phyloP scores from a whole-genome alignment of 805 yeast genomes.

The Candida lessepsii region DNA sequence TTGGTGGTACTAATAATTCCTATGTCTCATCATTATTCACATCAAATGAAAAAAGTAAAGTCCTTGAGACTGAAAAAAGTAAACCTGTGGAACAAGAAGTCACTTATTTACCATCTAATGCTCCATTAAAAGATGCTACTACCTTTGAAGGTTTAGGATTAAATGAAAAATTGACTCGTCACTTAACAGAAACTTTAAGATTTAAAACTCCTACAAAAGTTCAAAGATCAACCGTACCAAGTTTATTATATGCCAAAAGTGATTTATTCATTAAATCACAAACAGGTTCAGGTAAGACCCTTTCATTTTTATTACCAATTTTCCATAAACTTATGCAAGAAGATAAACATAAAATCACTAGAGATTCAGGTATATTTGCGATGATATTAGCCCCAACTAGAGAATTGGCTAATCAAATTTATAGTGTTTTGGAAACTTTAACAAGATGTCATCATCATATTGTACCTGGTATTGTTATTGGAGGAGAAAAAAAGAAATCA shows the following conservation, averaged over 20 bases:
- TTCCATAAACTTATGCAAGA: conserved; percentile 66
- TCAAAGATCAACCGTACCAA: conserved; percentile 78
- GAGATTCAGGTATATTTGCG: conserved; percentile 86
- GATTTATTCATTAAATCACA: conserved; percentile 94
- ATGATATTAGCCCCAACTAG: conserved; percentile 90
- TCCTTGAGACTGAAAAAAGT: conserved; percentile 50
- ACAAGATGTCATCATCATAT: conserved; percentile 77
- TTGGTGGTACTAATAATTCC: conserved; percentile 57
- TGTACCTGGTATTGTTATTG: conserved; percentile 95
- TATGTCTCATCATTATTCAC: conserved; percentile 83
- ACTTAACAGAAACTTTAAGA: conserved; percentile 55
- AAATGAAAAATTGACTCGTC: conserved; percentile 49
- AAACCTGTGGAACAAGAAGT: conserved; percentile 26
- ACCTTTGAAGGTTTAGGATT: conserved; percentile 74
- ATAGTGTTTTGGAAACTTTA: conserved; percentile 71
- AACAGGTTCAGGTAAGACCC: conserved; percentile 97
- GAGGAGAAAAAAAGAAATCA: conserved; percentile 96
- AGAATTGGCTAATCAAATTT: conserved; percentile 89
- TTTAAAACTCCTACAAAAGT: conserved; percentile 78
- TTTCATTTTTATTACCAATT: conserved; percentile 84
- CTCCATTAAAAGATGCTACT: conserved; percentile 71
- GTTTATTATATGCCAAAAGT: conserved; percentile 27
- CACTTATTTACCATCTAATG: conserved; percentile 66
- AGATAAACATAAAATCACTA: conserved; percentile 35
- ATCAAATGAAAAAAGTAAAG: conserved; percentile 47